phyloP scores from a whole-genome alignment of 495 filamentous ascomycete genomes.

The Hypoxylon cercidicola region DNA sequence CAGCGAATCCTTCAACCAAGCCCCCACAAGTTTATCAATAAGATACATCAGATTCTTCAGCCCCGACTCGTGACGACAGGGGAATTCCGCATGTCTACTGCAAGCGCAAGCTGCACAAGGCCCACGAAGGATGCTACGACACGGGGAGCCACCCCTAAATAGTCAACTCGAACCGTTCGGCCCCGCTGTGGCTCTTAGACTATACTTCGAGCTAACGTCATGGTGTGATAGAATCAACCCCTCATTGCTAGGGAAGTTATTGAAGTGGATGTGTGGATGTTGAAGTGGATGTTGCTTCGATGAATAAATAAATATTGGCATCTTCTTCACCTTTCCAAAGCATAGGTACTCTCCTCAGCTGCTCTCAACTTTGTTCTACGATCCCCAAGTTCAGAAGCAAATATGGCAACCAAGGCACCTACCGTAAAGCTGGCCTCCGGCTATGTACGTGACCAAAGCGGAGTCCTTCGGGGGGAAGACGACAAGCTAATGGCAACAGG shows the following conservation, averaged over 20 bases:
- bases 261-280: not conserved
- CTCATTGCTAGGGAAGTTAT: constrained; percentile 20
- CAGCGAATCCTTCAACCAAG: not conserved
- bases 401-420: constrained; percentile 39
- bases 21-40: not conserved
- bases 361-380: not conserved
- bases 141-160: constrained; percentile 23
- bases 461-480: not conserved
- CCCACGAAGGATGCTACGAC: not conserved
- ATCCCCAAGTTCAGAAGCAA: not conserved
- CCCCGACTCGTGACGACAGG: not conserved
- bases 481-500: constrained; percentile 42
- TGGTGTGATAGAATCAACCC: constrained; percentile 34
- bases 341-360: not conserved
- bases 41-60: not conserved
- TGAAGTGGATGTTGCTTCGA: not conserved
- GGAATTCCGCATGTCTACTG: not conserved
- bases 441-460: constrained; percentile 30
- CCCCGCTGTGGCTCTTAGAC: constrained; percentile 28
- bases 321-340: not conserved
- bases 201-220: constrained; percentile 27
- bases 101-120: constrained; percentile 5
- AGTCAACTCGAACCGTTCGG: constrained; percentile 31
- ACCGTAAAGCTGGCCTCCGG: constrained; percentile 46
- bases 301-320: constrained; percentile 12